phyloP scores from a whole-genome alignment of 352 stramenopile species.

The Globisporangium recalcitrans region DNA sequence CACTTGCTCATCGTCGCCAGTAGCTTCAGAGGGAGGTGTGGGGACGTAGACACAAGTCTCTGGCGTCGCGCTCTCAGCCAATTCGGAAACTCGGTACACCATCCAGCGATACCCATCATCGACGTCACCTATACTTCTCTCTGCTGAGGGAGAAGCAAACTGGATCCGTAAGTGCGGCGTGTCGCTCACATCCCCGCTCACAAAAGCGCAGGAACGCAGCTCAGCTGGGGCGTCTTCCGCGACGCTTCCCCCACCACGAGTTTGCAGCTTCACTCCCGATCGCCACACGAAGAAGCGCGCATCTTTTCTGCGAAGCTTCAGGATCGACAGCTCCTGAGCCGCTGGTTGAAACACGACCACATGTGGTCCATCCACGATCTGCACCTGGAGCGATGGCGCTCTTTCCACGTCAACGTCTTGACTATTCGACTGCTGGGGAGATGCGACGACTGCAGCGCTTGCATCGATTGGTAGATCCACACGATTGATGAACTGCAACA shows the following conservation, averaged over 20 bases:
- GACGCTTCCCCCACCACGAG: not conserved
- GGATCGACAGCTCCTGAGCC: constrained; percentile 9
- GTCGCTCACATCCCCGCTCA: constrained; percentile 5
- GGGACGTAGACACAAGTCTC: constrained; percentile 9
- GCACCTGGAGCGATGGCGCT: constrained; percentile 20
- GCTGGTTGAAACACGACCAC: constrained; percentile 25
- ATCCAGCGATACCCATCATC: not conserved
- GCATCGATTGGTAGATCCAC: constrained; percentile 5
- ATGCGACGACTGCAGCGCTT: not conserved
- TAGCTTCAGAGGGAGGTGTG: not conserved
- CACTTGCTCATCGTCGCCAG: constrained; percentile 6
- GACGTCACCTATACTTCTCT: not conserved
- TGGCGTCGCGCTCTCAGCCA: not conserved
- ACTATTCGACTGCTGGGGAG: not conserved
- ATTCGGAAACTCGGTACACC: not conserved
- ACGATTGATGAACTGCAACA: constrained; percentile 17
- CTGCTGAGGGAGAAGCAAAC: not conserved
- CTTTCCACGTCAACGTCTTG: not conserved
- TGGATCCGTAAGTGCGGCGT: constrained; percentile 17
- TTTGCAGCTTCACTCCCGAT: not conserved
- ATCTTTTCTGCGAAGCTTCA: constrained; percentile 20
- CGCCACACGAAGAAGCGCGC: constrained; percentile 26
- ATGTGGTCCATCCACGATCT: constrained; percentile 32
- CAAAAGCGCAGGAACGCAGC: constrained; percentile 11
- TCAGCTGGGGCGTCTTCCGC: not conserved